phyloP scores from a whole-genome alignment of 1,139 yeast species.

The Candida gigantensis region DNA sequence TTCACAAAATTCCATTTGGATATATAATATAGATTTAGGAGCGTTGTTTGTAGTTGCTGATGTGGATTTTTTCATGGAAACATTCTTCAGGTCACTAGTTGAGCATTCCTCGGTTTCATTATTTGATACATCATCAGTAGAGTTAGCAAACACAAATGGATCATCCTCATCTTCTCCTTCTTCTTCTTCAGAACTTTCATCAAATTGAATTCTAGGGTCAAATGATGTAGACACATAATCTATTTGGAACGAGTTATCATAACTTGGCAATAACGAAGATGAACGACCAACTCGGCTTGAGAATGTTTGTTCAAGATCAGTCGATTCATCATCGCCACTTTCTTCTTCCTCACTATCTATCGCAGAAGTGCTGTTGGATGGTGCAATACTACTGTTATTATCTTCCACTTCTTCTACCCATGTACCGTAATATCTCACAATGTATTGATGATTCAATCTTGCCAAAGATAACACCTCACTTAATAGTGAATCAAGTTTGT shows the following conservation, averaged over 20 bases:
- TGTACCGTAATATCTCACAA: conserved; percentile 93
- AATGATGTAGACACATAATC: conserved; percentile 72
- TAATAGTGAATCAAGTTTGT: conserved; percentile 74
- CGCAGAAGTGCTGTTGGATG: conserved; percentile 7
- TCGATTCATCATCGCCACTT: conserved; percentile 18
- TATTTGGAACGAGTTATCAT: conserved; percentile 44
- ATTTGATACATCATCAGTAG: conserved; percentile 17
- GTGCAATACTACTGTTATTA: conserved; percentile 11
- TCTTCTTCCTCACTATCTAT: conserved; percentile 12
- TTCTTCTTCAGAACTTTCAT: conserved; percentile 34
- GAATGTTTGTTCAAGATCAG: conserved; percentile 5
- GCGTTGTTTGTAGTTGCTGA: conserved; percentile 1
- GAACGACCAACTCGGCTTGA: conserved; percentile 20
- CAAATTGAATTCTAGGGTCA: conserved; percentile 62
- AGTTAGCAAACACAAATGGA: conserved; percentile 32
- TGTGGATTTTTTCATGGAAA: conserved; percentile 1
- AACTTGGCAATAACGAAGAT: conserved; percentile 31
- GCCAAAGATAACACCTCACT: conserved; percentile 93
- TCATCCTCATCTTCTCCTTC: conserved; percentile 23
- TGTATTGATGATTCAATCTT: conserved; percentile 89
- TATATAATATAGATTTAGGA: conserved; percentile 59
- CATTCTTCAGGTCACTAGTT: conserved; percentile 7
- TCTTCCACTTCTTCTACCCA: conserved; percentile 79
- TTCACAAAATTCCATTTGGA: conserved; percentile 99
- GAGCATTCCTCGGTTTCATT: conserved; percentile 18